These are phyloP conservation scores for Solanum pinnatisectum DNA, from an alignment of 257 asterid species.

Conservation along the genomic window DNA sequence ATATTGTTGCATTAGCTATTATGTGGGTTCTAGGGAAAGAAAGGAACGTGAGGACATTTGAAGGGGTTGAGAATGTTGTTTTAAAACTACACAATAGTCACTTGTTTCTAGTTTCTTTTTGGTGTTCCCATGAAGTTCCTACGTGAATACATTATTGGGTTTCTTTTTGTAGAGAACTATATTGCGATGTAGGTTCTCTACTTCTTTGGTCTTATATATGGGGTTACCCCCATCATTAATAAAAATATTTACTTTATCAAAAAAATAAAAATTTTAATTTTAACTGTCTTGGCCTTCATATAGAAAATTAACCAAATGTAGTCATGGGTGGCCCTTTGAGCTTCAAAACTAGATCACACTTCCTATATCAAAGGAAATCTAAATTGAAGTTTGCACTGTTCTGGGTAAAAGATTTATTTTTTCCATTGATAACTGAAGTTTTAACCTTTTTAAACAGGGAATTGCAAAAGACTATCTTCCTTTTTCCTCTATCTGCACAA, in stretches of 20 bases:
- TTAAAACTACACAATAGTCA: neutral
- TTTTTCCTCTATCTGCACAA: neutral
- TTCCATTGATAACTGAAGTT: neutral
- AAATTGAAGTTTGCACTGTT: neutral
- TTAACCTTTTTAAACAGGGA: neutral
- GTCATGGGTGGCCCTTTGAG: neutral
- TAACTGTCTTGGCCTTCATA: neutral
- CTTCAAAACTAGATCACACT: neutral
- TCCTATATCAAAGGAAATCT: neutral
- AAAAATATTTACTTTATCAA: neutral
- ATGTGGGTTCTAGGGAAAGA: neutral
- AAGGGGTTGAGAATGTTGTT: neutral
- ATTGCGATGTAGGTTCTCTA: neutral
- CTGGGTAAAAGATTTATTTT: neutral
- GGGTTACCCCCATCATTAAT: neutral
- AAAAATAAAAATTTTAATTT: neutral
- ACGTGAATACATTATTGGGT: neutral
- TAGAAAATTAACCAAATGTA: neutral
- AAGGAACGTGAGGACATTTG: neutral
- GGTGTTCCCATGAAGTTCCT: neutral
- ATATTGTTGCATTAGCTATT: neutral
- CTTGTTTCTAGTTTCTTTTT: neutral
- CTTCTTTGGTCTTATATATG: neutral
- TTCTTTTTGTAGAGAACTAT: neutral
- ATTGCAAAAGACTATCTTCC: neutral